Percentiles rank a stretch among this genome's conserved stretches.
phyloP scores from a whole-genome alignment of 2,329 filamentous ascomycete species.

The Lecanicillium sp. region DNA sequence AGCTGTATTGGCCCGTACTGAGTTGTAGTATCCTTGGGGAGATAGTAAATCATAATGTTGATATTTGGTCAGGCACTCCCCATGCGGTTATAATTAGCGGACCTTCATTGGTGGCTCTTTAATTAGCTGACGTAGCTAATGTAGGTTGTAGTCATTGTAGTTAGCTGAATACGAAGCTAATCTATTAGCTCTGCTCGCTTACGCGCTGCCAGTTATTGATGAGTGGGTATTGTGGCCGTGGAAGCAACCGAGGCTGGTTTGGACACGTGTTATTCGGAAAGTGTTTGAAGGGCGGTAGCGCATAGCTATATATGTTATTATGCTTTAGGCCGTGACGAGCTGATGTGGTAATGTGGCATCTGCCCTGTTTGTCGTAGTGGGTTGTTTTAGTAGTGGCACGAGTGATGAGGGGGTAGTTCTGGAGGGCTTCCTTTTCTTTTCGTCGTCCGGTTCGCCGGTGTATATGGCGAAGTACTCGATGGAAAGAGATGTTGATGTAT shows the following conservation, averaged over 20 bases:
- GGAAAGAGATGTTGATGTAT: not conserved
- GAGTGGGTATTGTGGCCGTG: not conserved
- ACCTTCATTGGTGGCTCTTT: conserved; percentile 2
- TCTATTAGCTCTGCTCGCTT: not conserved
- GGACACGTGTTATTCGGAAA: not conserved
- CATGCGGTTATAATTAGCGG: conserved; percentile 1
- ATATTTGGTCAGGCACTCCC: conserved; percentile 1
- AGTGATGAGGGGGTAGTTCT: not conserved
- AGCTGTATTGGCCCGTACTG: not conserved
- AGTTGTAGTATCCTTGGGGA: not conserved
- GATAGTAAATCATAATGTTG: not conserved
- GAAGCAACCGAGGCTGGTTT: not conserved
- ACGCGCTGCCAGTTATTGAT: not conserved
- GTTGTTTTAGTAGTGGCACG: not conserved
- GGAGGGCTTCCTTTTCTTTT: not conserved
- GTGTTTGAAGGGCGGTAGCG: not conserved
- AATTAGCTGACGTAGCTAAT: not conserved
- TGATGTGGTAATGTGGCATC: not conserved
- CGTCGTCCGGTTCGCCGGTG: not conserved
- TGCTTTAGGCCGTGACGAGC: not conserved
- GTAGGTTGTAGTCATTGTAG: not conserved
- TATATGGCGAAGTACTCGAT: not conserved
- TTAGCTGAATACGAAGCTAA: not conserved
- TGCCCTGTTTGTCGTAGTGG: not conserved
- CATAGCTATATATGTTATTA: not conserved